phyloP scores from a whole-genome alignment of 2,329 filamentous ascomycete species.

The Chrysosphaeria jannelii region DNA sequence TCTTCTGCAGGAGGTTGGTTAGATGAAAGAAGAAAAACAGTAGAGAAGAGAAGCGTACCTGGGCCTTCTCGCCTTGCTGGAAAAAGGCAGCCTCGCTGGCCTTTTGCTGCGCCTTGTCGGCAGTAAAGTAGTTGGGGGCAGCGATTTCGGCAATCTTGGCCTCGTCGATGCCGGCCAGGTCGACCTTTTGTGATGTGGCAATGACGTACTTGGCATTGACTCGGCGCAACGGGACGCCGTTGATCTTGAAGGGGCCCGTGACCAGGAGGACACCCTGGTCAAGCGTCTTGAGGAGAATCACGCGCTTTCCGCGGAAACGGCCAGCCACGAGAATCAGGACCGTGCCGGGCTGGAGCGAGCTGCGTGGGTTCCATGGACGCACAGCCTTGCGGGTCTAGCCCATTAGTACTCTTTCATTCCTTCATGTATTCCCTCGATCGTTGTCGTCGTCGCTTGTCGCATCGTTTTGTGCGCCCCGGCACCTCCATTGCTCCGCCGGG shows the following conservation, averaged over 20 bases:
- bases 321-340: conserved; percentile 97
- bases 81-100: conserved; percentile 96
- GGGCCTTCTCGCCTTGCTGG: conserved; percentile 92
- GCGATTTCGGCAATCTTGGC: conserved; percentile 63
- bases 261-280: conserved; percentile 94
- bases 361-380: conserved; percentile 62
- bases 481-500: too few species aligned
- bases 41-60: too few species aligned
- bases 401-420: too few species aligned
- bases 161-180: conserved; percentile 59
- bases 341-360: conserved; percentile 76
- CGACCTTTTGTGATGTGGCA: conserved; percentile 62
- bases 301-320: conserved; percentile 99
- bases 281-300: conserved; percentile 94
- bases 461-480: too few species aligned
- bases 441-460: background rate
- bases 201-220: conserved; percentile 88
- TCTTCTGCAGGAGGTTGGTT: conserved; percentile 43
- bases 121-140: conserved; percentile 74
- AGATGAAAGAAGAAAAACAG: background rate
- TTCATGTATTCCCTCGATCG: background rate
- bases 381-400: conserved; percentile 88
- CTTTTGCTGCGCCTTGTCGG: conserved; percentile 88
- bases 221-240: conserved; percentile 88
- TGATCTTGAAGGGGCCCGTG: conserved; percentile 99